Evolutionary conservation across 257 asterid species (phyloP), one percentile per base, ranked within the genome.

Genomic region (Handroanthus guayacan): DNA sequence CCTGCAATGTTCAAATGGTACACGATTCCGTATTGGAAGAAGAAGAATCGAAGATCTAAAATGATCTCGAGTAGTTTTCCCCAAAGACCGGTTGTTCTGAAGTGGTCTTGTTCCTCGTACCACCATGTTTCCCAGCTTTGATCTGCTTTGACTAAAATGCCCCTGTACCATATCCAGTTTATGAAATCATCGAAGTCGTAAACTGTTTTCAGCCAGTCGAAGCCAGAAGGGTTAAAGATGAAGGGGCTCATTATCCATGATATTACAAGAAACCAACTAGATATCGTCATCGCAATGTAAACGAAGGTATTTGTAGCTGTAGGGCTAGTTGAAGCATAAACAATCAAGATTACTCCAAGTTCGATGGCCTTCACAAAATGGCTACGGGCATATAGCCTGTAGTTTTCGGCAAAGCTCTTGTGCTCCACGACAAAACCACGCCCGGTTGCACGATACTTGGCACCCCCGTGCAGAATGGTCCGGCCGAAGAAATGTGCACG

Each of bases 81-180:
- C 98, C 99, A 95, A 12, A 95, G 91, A 20, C 99, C 97, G 20
- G 99, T 95, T 52, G 93, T 89, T 81, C 96, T 86, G 81, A 94
- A 85, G 80, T 94, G 98, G 60, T 90, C 97, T 77, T 92, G 98
- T 67, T 93, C 98, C 79, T 93, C 97, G 3, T 93, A 91, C 98
- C 98, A 93, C 98, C 98, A 93, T 12, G 91, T 88, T 78, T 93
- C 98, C 98, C 98, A 93, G 79, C 98, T 89, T 67, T 81, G 92
- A 25, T 93, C 98, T 7, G 98, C 85, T 86, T 86, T 95, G 62
- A 84, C 86, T 47, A 95, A 78, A 77, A 92, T 89, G 39, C 97
- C 98, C 14, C 82, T 88, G 79, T 81, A 92, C 98, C 97, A 91
- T 69, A 94, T 66, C 99, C 99, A 94, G 65, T 75, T 86, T 75